Base-by-base conservation (phyloP, 306 rosid species). In the Cicer judaicum region DNA sequence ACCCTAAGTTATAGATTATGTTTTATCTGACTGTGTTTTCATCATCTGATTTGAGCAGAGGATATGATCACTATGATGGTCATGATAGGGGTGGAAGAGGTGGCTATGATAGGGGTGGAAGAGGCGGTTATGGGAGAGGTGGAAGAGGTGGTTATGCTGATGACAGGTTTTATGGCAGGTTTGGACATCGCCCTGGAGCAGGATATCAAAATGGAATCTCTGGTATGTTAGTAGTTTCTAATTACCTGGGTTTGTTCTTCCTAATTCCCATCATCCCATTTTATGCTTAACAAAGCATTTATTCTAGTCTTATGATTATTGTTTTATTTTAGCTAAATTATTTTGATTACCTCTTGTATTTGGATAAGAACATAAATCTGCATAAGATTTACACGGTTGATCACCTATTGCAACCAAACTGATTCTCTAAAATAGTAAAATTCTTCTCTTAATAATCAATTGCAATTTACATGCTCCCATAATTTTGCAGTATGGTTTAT, bases 151-250 rank as follows among this genome's bases (percentile, higher is more conserved):
- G 89, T 56, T 90, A 86, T 81, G 82, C 54, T 38, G 98, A 94
- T 64, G 99, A 92, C 57, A 94, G 84, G 79, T 70, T 95, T 70
- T 89, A 86, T 86, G 95, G 99, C 39, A 89, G 98, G 72, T 90
- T 83, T 80, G 86, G 68, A 38, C 89, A 88, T 42, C 99, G 93
- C 14, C 73, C 96, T 39, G 83, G 79, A 5, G 92, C 90, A 12
- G 90, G 88, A 41, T 92, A 82, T 84, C 90, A 82, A 78, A 85
- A 87, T 85, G 97, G 95, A 70, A 83, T 89, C 80, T 72, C 93
- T 49, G 90, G 90, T 87, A 84, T 69, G 85, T 75, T 63, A 38
- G 8, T 59, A 52, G 80, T 50, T 62, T 41, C 52, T 43, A 48
- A 73, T 55, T 70, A 56, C 64, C 41, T 12, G 68, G 19, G 16